phyloP scores from a whole-genome alignment of 345 rosid species.

The Clausena lansium region DNA sequence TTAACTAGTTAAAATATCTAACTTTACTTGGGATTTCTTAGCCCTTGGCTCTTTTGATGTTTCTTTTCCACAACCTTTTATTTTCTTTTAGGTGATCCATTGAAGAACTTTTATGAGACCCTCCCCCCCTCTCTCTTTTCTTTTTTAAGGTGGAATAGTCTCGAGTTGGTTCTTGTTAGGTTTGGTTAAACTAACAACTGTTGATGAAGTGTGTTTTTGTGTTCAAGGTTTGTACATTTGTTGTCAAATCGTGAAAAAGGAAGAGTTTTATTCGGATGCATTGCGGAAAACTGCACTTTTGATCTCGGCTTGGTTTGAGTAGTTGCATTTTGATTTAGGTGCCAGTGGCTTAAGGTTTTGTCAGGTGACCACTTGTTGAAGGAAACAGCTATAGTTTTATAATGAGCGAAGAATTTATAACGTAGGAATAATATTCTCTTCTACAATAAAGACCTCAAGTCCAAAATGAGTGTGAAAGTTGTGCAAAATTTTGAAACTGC shows the following conservation, averaged over 20 bases:
- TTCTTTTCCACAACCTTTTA: background rate
- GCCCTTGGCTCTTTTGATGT: background rate
- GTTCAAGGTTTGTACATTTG: background rate
- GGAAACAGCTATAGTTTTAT: background rate
- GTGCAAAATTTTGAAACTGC: too few relatives aligned
- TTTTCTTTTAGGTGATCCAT: background rate
- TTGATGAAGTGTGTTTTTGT: background rate
- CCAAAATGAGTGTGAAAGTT: background rate
- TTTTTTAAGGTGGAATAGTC: background rate
- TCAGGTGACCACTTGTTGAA: background rate
- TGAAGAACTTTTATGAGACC: background rate
- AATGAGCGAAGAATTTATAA: background rate
- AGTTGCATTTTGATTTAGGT: background rate
- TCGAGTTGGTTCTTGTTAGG: background rate
- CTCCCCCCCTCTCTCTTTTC: too few relatives aligned
- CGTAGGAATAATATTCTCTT: too few relatives aligned
- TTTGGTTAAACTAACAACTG: too few relatives aligned
- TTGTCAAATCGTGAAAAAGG: background rate
- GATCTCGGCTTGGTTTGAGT: background rate
- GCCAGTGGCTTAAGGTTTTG: background rate
- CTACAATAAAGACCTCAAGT: background rate
- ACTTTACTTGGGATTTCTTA: background rate
- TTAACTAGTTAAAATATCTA: background rate
- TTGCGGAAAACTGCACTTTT: background rate
- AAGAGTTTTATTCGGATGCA: background rate